Conservation (phyloP, 306 rosid species). For the Delonix regia region DNA sequence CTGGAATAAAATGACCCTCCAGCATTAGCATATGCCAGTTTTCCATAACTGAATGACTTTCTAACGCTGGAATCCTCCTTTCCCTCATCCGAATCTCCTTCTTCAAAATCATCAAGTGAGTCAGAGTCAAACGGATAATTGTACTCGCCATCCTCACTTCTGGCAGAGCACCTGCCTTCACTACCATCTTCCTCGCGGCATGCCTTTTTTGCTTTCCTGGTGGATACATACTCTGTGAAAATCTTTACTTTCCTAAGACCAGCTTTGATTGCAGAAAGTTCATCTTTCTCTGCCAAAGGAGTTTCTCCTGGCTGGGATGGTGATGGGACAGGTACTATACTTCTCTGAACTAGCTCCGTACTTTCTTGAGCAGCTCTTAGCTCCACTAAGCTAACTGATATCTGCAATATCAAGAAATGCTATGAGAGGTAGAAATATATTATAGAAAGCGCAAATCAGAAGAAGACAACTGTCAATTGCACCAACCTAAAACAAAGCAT, state of each 20-base stretch:
- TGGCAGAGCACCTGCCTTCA: constrained; percentile 80
- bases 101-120: constrained; percentile 87
- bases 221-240: constrained; percentile 76
- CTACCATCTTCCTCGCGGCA: constrained; percentile 84
- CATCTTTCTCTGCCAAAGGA: constrained; percentile 73
- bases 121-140: constrained; percentile 93
- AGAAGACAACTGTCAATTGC: neutral
- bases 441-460: neutral
- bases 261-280: constrained; percentile 92
- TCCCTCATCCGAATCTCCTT: constrained; percentile 84
- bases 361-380: constrained; percentile 75
- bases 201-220: constrained; percentile 73
- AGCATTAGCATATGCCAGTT: constrained; percentile 88
- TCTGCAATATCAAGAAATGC: constrained; percentile 45
- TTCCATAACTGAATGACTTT: constrained; percentile 97
- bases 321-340: constrained; percentile 63
- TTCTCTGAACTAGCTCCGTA: constrained; percentile 62
- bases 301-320: constrained; percentile 61
- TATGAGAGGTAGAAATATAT: neutral
- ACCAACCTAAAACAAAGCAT: neutral
- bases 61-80: constrained; percentile 77
- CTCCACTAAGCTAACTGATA: constrained; percentile 83
- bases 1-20: constrained; percentile 76
- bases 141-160: constrained; percentile 92
- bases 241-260: constrained; percentile 93